Percentiles rank a stretch among this genome's conserved stretches.
Evolutionary conservation across 1,284 basidiomycete species (phyloP).

Genomic region (Malassezia psittaci): DNA sequence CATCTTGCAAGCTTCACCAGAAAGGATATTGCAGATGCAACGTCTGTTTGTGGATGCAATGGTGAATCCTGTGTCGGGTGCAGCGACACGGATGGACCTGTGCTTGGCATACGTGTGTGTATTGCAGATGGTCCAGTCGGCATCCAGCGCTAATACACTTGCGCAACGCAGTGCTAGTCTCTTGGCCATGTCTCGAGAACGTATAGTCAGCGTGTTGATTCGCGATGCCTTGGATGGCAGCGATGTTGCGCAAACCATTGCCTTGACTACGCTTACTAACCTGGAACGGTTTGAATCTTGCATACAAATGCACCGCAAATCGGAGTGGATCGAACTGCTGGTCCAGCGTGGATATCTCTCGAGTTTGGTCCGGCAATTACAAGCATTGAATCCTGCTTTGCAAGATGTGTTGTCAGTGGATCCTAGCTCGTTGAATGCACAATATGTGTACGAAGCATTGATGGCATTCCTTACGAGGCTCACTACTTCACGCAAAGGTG

Average conservation of each 20-base stretch:
- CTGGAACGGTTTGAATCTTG: conserved; percentile 51
- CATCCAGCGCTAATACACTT: conserved; percentile 17
- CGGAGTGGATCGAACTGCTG: conserved; percentile 54
- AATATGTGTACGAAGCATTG: conserved; percentile 92
- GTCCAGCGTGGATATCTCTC: conserved; percentile 67
- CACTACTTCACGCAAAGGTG: conserved; percentile 68
- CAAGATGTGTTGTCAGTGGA: conserved; percentile 74
- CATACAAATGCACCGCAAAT: conserved; percentile 12
- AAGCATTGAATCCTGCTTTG: conserved; percentile 70
- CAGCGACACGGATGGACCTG: conserved; percentile 88
- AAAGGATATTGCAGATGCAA: conserved; percentile 67
- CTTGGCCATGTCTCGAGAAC: conserved; percentile 56
- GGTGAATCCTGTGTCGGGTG: conserved; percentile 65
- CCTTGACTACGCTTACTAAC: conserved; percentile 73
- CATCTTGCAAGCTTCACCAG: conserved; percentile 44
- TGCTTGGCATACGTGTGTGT: conserved; percentile 75
- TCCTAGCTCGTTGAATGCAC: conserved; percentile 79
- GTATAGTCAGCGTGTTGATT: conserved; percentile 65
- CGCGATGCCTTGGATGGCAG: conserved; percentile 86
- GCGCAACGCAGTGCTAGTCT: conserved; percentile 54
- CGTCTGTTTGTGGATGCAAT: conserved; percentile 67
- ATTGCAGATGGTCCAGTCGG: conserved; percentile 47
- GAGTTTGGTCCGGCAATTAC: conserved; percentile 71
- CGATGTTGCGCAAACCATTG: conserved; percentile 91
- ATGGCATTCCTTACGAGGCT: conserved; percentile 77